Evolutionary conservation across 148 eudicot genomes (phyloP), one percentile per base, ranked within the genome.

Genomic region (Oxyria digyna): DNA sequence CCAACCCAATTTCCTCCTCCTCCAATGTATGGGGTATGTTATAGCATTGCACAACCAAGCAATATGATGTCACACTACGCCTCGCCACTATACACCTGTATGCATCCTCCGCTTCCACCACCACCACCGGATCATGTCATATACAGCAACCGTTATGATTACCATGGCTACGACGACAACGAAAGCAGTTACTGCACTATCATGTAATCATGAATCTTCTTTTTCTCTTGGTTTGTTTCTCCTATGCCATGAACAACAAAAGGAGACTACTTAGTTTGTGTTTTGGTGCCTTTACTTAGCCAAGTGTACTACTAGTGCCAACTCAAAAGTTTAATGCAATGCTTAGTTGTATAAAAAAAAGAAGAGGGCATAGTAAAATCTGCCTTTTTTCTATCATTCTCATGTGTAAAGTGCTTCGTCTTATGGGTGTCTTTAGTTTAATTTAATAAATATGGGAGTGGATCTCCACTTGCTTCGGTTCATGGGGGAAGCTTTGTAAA

Each of bases 331-430:
- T 21, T 20, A 46, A n/a, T 46, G 23, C 8, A 18, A 46, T 46
- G 50, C 50, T 45, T 45, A 45, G 50, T n/a, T 45, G 23, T 43
- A 43, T 13, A 43, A 43, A 38, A 43, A n/a, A n/a, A n/a, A n/a
- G n/a, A n/a, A 43, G 48, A 43, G 48, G 48, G 18, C n/a, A 43
- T 14, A 8, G 18, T 43, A 13, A 43, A 43, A n/a, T 46, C 20
- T 18, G 8, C 21, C 6, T n/a, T 46, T 17, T 46, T n/a, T n/a
- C 4, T 4, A 31, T 24, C 31, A 24, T 54, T 23, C 6, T 54
- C 31, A 54, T 54, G 62, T 54, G 62, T 54, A 54, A 54, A 54
- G 62, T 29, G 1, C 27, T 54, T 54, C 24, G 62, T 54, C 62
- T 54, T 54, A 54, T 52, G 29, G 23, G 54, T n/a, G 11, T 54